phyloP scores from a whole-genome alignment of 495 filamentous ascomycete species.

The Jackrogersella multiformis region DNA sequence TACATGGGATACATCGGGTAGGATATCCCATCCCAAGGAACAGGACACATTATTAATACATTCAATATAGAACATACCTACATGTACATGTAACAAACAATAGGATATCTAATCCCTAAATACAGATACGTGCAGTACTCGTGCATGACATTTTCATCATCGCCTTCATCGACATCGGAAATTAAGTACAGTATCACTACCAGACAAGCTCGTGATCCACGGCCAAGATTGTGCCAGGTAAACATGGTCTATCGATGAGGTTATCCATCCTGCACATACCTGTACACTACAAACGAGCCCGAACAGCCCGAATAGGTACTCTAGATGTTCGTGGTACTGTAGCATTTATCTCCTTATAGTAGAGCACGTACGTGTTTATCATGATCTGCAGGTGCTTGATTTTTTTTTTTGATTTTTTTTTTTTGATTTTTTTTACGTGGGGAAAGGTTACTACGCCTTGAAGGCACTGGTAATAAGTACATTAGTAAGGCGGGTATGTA shows the following conservation, averaged over 20 bases:
- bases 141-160: slow-evolving; percentile 36
- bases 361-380: background rate
- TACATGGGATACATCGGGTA: slow-evolving; percentile 11
- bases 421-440: background rate
- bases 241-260: slow-evolving; percentile 6
- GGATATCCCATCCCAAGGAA: background rate
- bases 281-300: background rate
- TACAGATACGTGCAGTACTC: slow-evolving; percentile 25
- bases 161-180: slow-evolving; percentile 24
- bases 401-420: no score
- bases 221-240: slow-evolving; percentile 20
- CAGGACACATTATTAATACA: slow-evolving; percentile 4
- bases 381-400: background rate
- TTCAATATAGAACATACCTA: background rate
- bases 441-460: background rate
- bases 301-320: background rate
- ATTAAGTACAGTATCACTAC: slow-evolving; percentile 32
- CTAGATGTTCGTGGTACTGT: background rate
- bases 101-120: slow-evolving; percentile 12
- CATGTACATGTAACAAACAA: background rate
- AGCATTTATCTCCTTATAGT: slow-evolving; percentile 12
- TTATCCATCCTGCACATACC: background rate
- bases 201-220: slow-evolving; percentile 22
- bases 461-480: no score
- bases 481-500: slow-evolving; percentile 15